These are phyloP conservation scores for Nevesoporus exiguus DNA, from an alignment of 768 basidiomycete species.

Conservation along the genomic window DNA sequence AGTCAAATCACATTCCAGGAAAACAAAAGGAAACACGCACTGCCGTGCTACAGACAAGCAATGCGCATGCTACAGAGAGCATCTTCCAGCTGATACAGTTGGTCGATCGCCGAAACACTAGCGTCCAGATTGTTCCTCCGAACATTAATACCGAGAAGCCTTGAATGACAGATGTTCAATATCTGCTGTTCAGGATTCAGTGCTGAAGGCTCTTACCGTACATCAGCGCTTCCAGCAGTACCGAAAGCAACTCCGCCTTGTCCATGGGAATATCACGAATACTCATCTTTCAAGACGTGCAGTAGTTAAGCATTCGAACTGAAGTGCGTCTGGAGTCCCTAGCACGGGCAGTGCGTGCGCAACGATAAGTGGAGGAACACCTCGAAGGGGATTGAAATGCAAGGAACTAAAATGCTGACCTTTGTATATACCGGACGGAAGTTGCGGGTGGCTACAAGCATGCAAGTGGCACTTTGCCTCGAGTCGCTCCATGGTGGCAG, in stretches of 20 bases:
- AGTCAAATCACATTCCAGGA: neutral
- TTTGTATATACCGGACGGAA: no score
- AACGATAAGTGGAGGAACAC: no score
- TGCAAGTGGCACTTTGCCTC: no score
- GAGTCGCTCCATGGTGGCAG: no score
- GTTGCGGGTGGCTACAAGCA: no score
- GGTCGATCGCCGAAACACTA: neutral
- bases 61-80: neutral
- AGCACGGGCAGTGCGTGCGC: no score
- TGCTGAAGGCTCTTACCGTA: neutral
- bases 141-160: neutral
- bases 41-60: neutral
- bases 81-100: neutral
- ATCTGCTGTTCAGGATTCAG: neutral
- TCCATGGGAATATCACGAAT: neutral
- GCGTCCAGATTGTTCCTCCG: neutral
- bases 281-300: neutral
- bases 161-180: neutral
- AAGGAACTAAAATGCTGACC: no score
- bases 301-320: no score
- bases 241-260: neutral
- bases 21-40: no score
- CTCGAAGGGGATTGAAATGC: no score
- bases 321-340: no score
- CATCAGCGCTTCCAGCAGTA: neutral